Base-by-base conservation (phyloP, 139 green algal genomes). In the Micractinium conductrix region DNA sequence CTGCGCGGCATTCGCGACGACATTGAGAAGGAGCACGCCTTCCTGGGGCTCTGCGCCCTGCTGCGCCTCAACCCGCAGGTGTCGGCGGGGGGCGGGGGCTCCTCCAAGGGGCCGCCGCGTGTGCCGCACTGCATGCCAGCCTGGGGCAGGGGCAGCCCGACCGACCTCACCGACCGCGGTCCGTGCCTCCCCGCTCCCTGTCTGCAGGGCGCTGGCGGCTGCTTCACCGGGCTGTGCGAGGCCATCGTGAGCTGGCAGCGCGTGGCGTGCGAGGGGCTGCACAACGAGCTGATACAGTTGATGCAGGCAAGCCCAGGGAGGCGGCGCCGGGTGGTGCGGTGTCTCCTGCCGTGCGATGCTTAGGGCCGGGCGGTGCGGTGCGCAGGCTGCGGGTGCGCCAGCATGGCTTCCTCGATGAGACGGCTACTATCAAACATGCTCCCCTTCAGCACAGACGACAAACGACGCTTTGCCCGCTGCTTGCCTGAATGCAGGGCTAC, bases 11-110 rank as follows among this genome's bases (percentile, higher is more conserved):
- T 99, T 16, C 85, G 95, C 16, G 97, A 99, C 85, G 97, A 96
- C 72, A 81, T 94, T 0, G 97, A 99, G 88, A 99, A 99, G 92
- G 96, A 99, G 88, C 91, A 97, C 40, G 95, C 94, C 0, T 98
- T 98, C 87, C 69, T 92, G 71, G 96, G 96, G 17, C 89, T 99
- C 16, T 93, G 89, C 81, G 70, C 85, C 24, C 63, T 97, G 79
- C 76, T 98, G 48, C 91, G 89, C 2, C 65, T 92, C 48, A 96
- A 97, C 84, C 92, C 94, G 0, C 83, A 94, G 85, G 90, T 87
- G 9, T 19, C 70, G 1, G 0, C 40, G 14, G 16, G 30, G n/a
- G n/a, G 44, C 74, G 6, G 16, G n/a, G n/a, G n/a, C n/a, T n/a
- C n/a, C n/a, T n/a, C n/a, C n/a, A n/a, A n/a, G n/a, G n/a, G n/a